phyloP scores from a whole-genome alignment of 192 early-diverging fungal species.

The Podila clonocystis region DNA sequence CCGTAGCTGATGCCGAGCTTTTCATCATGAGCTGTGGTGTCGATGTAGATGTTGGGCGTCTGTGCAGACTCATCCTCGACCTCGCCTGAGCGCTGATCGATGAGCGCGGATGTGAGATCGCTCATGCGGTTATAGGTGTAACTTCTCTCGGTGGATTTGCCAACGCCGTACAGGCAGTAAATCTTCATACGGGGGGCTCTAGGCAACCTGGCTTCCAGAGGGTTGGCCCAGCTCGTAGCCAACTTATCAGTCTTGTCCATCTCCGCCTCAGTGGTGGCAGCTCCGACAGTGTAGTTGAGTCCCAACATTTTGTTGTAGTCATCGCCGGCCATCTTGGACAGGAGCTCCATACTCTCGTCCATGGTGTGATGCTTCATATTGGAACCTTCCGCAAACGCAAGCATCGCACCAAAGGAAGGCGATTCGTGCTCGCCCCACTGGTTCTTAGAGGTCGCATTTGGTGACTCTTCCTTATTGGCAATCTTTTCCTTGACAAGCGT shows the following conservation, averaged over 20 bases:
- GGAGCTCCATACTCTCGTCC: constrained; percentile 57
- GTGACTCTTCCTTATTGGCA: constrained; percentile 19
- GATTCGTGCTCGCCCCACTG: constrained; percentile 16
- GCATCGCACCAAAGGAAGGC: constrained; percentile 44
- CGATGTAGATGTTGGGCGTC: constrained; percentile 58
- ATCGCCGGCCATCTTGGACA: constrained; percentile 60
- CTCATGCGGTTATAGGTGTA: constrained; percentile 78
- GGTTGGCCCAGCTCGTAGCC: constrained; percentile 81
- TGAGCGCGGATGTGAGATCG: constrained; percentile 17
- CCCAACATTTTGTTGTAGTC: constrained; percentile 62
- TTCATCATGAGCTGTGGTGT: constrained; percentile 61
- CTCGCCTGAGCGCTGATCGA: constrained; percentile 39
- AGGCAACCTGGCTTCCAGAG: constrained; percentile 76
- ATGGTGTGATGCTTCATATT: constrained; percentile 52
- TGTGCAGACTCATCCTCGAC: constrained; percentile 31
- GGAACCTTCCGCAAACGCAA: constrained; percentile 29
- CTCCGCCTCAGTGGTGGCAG: constrained; percentile 66
- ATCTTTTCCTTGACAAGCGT: constrained; percentile 31
- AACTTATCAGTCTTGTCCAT: constrained; percentile 67
- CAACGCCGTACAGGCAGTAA: constrained; percentile 86
- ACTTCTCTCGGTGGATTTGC: constrained; percentile 81
- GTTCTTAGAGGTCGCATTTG: constrained; percentile 3
- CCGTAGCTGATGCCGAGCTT: constrained; percentile 75
- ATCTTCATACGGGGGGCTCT: constrained; percentile 80
- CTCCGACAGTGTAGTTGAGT: constrained; percentile 73